Evolutionary conservation across 495 filamentous ascomycete species (phyloP).

Genomic region (Aspergillus saccharolyticus): DNA sequence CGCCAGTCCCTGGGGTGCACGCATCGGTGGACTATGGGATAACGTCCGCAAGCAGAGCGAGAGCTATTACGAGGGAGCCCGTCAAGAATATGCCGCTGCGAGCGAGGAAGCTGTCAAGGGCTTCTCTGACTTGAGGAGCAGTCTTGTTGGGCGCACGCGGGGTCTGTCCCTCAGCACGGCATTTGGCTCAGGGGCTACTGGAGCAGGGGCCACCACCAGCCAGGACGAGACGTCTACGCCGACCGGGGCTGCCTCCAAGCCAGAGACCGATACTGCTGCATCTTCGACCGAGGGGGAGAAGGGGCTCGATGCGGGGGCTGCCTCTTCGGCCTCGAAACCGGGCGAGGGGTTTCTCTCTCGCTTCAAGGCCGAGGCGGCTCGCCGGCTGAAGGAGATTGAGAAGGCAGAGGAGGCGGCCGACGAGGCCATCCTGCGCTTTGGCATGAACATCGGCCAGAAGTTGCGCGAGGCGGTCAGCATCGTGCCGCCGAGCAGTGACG

Average conservation of each 20-base stretch:
- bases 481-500: constrained; percentile 56
- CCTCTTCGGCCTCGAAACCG: constrained; percentile 6
- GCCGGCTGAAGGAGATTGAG: constrained; percentile 85
- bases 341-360: constrained; percentile 73
- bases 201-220: constrained; percentile 15
- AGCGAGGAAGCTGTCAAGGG: constrained; percentile 79
- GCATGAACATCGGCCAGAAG: constrained; percentile 85
- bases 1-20: constrained; percentile 81
- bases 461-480: constrained; percentile 87
- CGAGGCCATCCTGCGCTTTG: constrained; percentile 90
- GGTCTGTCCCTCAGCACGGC: constrained; percentile 61
- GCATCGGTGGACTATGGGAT: constrained; percentile 81
- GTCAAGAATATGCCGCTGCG: constrained; percentile 72
- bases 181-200: constrained; percentile 18
- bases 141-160: constrained; percentile 65
- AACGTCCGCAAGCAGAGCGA: constrained; percentile 89
- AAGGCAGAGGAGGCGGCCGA: constrained; percentile 96
- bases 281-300: constrained; percentile 24
- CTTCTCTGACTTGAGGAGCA: constrained; percentile 65
- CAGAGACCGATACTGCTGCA: constrained; percentile 55
- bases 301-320: not conserved
- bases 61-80: constrained; percentile 76
- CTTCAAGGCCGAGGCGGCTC: constrained; percentile 74
- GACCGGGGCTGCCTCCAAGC: constrained; percentile 24
- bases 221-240: constrained; percentile 36